A percentile compares a stretch with the other conserved stretches of the same genome.
Conservation (phyloP, 495 filamentous ascomycete genomes). For the Hypoxylon fragiforme region DNA sequence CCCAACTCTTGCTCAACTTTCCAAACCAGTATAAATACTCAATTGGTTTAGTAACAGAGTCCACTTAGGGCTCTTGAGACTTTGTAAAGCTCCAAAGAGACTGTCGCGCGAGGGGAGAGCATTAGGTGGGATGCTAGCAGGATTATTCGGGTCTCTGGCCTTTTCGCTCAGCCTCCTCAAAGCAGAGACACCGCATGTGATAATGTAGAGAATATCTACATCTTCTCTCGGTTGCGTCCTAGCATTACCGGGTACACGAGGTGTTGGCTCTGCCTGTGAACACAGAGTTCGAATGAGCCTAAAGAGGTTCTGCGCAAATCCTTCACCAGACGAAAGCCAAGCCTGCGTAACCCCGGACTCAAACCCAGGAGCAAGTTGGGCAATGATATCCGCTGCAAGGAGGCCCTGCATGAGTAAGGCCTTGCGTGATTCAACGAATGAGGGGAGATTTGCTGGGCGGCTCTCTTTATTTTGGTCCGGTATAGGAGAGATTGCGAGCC, state of each 20-base stretch:
- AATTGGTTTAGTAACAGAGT: slow-evolving; percentile 69
- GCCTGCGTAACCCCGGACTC: slow-evolving; percentile 72
- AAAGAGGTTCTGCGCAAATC: slow-evolving; percentile 79
- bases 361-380: slow-evolving; percentile 69
- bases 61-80: slow-evolving; percentile 53
- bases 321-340: slow-evolving; percentile 86
- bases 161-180: slow-evolving; percentile 72
- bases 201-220: slow-evolving; percentile 60
- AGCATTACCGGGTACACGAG: slow-evolving; percentile 36
- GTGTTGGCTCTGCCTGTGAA: slow-evolving; percentile 55
- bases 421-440: slow-evolving; percentile 77
- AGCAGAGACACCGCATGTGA: slow-evolving; percentile 69
- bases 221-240: slow-evolving; percentile 45
- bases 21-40: slow-evolving; percentile 69
- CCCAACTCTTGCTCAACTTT: slow-evolving; percentile 43
- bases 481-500: slow-evolving; percentile 79
- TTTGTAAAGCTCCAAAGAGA: slow-evolving; percentile 68
- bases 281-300: slow-evolving; percentile 71
- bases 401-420: slow-evolving; percentile 88
- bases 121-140: slow-evolving; percentile 59
- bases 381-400: slow-evolving; percentile 85
- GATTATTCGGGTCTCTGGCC: slow-evolving; percentile 63
- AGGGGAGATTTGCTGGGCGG: slow-evolving; percentile 52
- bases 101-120: slow-evolving; percentile 71
- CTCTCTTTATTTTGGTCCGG: slow-evolving; percentile 61